phyloP scores from a whole-genome alignment of 768 basidiomycete genomes.

The Gloeopeniophorella convolvens region DNA sequence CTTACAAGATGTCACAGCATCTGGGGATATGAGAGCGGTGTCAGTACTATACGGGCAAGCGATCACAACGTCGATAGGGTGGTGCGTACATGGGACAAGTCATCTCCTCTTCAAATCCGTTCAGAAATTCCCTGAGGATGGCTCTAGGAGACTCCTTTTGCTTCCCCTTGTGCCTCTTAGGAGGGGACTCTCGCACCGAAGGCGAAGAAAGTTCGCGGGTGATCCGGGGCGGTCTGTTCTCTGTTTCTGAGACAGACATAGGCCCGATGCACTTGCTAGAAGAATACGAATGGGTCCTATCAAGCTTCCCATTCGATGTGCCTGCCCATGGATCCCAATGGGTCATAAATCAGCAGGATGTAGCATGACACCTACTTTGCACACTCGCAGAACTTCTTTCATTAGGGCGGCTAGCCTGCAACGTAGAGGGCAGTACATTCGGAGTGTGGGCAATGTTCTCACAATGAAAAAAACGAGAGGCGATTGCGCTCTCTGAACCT shows the following conservation, averaged over 20 bases:
- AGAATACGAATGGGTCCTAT: not conserved
- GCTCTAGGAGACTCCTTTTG: slow-evolving; percentile 27
- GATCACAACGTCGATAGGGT: slow-evolving; percentile 14
- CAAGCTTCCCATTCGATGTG: not conserved
- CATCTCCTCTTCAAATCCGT: slow-evolving; percentile 55
- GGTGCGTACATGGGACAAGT: slow-evolving; percentile 62
- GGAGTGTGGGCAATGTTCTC: no score
- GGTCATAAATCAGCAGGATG: not conserved
- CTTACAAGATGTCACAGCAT: slow-evolving; percentile 68
- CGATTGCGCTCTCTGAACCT: not conserved
- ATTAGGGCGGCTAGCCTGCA: not conserved
- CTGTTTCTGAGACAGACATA: not conserved
- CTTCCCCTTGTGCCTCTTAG: slow-evolving; percentile 40
- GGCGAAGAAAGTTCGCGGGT: slow-evolving; percentile 9
- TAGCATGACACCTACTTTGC: not conserved
- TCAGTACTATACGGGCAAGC: not conserved
- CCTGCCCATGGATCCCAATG: not conserved
- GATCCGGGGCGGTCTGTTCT: not conserved
- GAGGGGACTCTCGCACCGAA: not conserved
- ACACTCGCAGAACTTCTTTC: not conserved
- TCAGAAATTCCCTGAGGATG: slow-evolving; percentile 30
- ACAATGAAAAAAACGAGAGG: slow-evolving; percentile 12
- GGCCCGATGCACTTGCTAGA: not conserved
- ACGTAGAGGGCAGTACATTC: no score
- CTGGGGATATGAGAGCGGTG: slow-evolving; percentile 33